A percentile compares a stretch with the other conserved stretches of the same genome.
These are phyloP conservation scores for Elongisporangium anandrum DNA, from an alignment of 352 stramenopile genomes.

Conservation along the genomic window DNA sequence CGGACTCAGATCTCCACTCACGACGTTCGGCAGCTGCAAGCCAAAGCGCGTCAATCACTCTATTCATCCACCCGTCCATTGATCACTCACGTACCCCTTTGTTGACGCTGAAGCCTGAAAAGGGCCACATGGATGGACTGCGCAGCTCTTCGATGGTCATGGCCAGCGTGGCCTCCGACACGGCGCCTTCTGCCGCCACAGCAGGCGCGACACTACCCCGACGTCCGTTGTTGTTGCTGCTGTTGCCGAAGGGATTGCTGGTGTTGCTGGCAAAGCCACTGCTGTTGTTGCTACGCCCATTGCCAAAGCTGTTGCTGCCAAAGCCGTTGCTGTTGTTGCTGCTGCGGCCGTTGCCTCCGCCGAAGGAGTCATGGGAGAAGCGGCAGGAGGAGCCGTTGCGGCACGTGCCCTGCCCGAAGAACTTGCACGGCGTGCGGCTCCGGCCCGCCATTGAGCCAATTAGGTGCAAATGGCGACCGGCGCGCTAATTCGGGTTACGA, in stretches of 20 bases:
- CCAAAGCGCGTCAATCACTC: neutral
- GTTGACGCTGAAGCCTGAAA: slow-evolving; percentile 59
- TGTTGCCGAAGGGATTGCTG: slow-evolving; percentile 6
- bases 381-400: slow-evolving; percentile 66
- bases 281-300: slow-evolving; percentile 4
- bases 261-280: slow-evolving; percentile 2
- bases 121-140: slow-evolving; percentile 42
- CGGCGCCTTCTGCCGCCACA: slow-evolving; percentile 5
- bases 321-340: slow-evolving; percentile 10
- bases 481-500: no score
- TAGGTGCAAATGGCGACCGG: no score
- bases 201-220: neutral
- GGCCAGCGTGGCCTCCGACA: slow-evolving; percentile 44
- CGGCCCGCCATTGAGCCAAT: no score
- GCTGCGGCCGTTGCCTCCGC: slow-evolving; percentile 11
- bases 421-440: slow-evolving; percentile 43
- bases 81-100: slow-evolving; percentile 43
- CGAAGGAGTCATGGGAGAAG: slow-evolving; percentile 47
- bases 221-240: neutral
- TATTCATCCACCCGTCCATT: neutral
- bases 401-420: slow-evolving; percentile 66
- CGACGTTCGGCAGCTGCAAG: slow-evolving; percentile 45
- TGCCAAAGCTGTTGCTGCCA: slow-evolving; percentile 10
- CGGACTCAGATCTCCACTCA: slow-evolving; percentile 50
- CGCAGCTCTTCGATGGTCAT: slow-evolving; percentile 59